These are phyloP conservation scores for Aegilops sharonensis DNA, from an alignment of 176 grass and related monocot species.

Conservation along the genomic window DNA sequence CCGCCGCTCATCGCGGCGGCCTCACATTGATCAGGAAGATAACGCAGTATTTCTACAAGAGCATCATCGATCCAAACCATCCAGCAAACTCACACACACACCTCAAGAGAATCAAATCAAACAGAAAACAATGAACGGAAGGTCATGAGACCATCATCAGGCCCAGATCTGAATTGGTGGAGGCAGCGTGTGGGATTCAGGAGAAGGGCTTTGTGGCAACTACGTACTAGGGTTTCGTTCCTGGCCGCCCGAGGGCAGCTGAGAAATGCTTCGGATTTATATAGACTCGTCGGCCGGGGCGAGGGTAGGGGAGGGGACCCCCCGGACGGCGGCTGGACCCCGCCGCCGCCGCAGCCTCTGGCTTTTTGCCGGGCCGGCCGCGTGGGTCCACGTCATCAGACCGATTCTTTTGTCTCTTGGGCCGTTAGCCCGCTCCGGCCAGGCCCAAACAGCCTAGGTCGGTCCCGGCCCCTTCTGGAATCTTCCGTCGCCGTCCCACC, in stretches of 20 bases:
- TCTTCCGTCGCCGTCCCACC: constrained; percentile 48
- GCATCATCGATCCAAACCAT: constrained; percentile 62
- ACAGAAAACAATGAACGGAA: not conserved
- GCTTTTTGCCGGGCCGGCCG: not conserved
- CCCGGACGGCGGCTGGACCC: constrained; percentile 35
- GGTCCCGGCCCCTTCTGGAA: constrained; percentile 36
- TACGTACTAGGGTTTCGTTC: constrained; percentile 51
- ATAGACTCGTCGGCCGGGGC: not conserved
- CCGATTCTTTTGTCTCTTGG: not conserved
- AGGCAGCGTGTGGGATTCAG: not conserved
- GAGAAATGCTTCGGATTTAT: constrained; percentile 28
- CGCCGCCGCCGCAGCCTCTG: not conserved
- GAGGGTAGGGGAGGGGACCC: not conserved
- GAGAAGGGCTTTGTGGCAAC: not conserved
- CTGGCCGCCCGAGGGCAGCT: not conserved
- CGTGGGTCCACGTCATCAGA: not conserved
- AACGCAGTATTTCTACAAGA: constrained; percentile 61
- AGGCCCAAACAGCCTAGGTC: not conserved
- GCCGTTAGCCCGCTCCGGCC: not conserved
- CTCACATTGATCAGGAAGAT: constrained; percentile 54
- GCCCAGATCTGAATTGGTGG: constrained; percentile 4
- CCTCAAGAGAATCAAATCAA: not conserved
- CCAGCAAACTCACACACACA: not conserved
- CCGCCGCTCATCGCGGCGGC: constrained; percentile 29
- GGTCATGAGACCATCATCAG: not conserved